Conservation (phyloP, 306 rosid genomes). For the Psophocarpus tetragonolobus region DNA sequence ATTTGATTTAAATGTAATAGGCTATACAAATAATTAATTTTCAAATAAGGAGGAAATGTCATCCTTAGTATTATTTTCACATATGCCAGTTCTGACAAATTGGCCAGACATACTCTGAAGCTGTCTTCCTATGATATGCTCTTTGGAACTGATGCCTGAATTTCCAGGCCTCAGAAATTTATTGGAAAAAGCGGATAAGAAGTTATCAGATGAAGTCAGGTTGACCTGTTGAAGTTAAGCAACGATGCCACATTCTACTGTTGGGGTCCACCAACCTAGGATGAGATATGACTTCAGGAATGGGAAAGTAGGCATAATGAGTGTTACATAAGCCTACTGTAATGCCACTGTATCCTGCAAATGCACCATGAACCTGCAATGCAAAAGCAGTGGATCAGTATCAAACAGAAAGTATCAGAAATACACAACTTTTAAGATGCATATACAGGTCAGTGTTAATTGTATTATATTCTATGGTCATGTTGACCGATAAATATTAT, state of each 20-base stretch:
- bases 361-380: slow-evolving; percentile 95
- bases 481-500: not conserved
- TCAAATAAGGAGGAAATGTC: slow-evolving; percentile 32
- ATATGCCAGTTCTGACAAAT: slow-evolving; percentile 20
- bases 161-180: slow-evolving; percentile 40
- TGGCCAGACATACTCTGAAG: slow-evolving; percentile 32
- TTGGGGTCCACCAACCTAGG: slow-evolving; percentile 85
- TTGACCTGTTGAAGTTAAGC: slow-evolving; percentile 97
- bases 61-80: slow-evolving; percentile 59
- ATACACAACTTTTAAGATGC: not conserved
- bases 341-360: slow-evolving; percentile 96
- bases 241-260: slow-evolving; percentile 99
- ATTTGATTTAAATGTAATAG: slow-evolving; percentile 28
- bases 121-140: slow-evolving; percentile 43
- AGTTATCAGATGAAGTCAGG: slow-evolving; percentile 72
- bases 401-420: not conserved
- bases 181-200: not conserved
- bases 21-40: slow-evolving; percentile 47
- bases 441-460: not conserved
- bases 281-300: slow-evolving; percentile 89
- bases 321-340: slow-evolving; percentile 95
- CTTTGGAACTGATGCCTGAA: slow-evolving; percentile 38
- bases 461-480: not conserved
- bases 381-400: slow-evolving; percentile 21
- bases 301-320: slow-evolving; percentile 92